phyloP scores from a whole-genome alignment of 352 stramenopile species.

The Pythium oligandrum region DNA sequence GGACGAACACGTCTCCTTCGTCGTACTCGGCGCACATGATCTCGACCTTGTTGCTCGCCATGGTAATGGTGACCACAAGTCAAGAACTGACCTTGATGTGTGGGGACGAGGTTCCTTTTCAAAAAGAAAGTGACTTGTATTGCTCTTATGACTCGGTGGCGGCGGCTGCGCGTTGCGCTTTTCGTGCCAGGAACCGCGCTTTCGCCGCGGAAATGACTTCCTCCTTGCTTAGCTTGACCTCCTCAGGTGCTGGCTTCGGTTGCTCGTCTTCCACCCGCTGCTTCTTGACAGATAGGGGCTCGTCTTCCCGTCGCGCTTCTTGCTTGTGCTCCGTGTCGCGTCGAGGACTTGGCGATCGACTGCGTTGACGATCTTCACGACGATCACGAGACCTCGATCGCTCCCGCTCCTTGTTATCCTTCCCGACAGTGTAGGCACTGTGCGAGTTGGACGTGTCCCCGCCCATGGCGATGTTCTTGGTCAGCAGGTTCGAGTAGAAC shows the following conservation, averaged over 20 bases:
- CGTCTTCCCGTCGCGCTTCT: not conserved
- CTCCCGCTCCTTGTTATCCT: not conserved
- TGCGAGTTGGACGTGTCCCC: constrained; percentile 56
- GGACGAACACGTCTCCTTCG: too few relatives aligned
- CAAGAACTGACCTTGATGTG: too few relatives aligned
- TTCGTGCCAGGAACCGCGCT: constrained; percentile 83
- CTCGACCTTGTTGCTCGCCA: too few relatives aligned
- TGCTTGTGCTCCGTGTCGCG: not conserved
- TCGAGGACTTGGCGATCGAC: too few relatives aligned
- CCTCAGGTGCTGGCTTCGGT: constrained; percentile 9
- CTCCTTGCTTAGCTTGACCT: constrained; percentile 46
- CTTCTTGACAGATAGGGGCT: not conserved
- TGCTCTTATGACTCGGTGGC: not conserved
- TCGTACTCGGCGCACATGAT: too few relatives aligned
- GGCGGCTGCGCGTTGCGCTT: constrained; percentile 38
- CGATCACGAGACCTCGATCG: too few relatives aligned
- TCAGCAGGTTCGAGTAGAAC: constrained; percentile 90
- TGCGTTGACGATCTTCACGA: too few relatives aligned
- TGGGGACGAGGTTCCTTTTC: too few relatives aligned
- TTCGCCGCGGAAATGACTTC: constrained; percentile 73
- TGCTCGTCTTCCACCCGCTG: constrained; percentile 8
- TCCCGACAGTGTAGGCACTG: constrained; percentile 78
- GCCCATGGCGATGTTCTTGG: constrained; percentile 91
- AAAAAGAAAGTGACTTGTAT: too few relatives aligned
- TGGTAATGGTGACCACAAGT: too few relatives aligned